phyloP scores from a whole-genome alignment of 164 flowering plant species.

The Annona cherimola region DNA sequence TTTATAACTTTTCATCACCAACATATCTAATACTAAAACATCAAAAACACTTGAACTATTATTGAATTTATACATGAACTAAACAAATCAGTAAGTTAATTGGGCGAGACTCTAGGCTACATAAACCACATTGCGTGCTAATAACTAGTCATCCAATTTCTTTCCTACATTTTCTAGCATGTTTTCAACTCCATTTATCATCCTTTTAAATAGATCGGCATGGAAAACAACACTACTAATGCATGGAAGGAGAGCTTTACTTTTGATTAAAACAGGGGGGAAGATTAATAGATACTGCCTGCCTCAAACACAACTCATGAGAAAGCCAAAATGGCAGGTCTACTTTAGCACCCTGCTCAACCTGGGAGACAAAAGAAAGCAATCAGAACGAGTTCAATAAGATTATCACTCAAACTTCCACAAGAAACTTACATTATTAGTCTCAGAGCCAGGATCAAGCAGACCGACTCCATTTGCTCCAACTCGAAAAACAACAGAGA shows the following conservation, averaged over 20 bases:
- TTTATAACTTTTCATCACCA: background rate
- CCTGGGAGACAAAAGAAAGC: conserved; percentile 32
- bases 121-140: too few species aligned
- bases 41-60: too few species aligned
- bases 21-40: too few species aligned
- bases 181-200: background rate
- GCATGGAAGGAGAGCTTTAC: conserved; percentile 28
- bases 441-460: conserved; percentile 79
- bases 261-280: conserved; percentile 74
- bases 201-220: background rate
- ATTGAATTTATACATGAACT: too few species aligned
- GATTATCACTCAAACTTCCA: background rate
- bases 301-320: conserved; percentile 60
- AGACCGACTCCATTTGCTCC: conserved; percentile 72
- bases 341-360: conserved; percentile 78
- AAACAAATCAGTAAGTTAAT: too few species aligned
- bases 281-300: conserved; percentile 45
- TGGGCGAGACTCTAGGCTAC: too few species aligned
- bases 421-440: conserved; percentile 42
- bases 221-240: background rate
- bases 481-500: conserved; percentile 64
- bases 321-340: conserved; percentile 97
- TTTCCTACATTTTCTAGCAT: background rate
- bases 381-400: background rate
- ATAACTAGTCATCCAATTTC: background rate